Evolutionary conservation across 257 asterid genomes (phyloP).

Genomic region (Solanum chaucha): DNA sequence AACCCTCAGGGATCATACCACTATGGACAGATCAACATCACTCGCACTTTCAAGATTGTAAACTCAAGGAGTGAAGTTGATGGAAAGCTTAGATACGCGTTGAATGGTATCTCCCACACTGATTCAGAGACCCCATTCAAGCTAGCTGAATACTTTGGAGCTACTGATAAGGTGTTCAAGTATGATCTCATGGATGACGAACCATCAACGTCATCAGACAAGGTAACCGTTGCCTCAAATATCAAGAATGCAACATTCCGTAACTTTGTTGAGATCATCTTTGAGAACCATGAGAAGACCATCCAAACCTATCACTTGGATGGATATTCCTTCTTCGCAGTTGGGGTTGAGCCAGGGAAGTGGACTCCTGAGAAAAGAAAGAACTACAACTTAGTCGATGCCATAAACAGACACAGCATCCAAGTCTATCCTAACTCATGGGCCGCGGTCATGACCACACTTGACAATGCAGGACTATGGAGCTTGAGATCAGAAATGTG

Average conservation of each 20-base stretch:
- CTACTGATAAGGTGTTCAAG: neutral
- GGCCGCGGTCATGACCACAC: neutral
- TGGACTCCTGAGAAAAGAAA: neutral
- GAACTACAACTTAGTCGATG: constrained; percentile 3
- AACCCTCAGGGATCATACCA: constrained; percentile 9
- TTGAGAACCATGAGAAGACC: constrained; percentile 1
- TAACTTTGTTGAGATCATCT: constrained; percentile 1
- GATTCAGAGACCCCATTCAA: neutral
- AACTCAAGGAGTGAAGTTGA: neutral
- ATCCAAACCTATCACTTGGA: neutral
- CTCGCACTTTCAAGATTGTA: constrained; percentile 1
- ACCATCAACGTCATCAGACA: neutral
- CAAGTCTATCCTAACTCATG: neutral
- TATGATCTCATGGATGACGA: neutral
- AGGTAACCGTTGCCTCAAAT: neutral
- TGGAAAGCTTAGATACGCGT: neutral
- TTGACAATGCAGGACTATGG: constrained; percentile 2
- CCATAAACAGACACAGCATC: neutral
- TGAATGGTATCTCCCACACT: neutral
- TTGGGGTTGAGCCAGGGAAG: neutral
- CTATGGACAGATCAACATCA: constrained; percentile 2
- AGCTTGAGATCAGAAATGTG: constrained; percentile 1
- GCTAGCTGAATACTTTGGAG: constrained; percentile 1
- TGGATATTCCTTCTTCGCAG: constrained; percentile 1
- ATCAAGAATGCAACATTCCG: neutral